Base-by-base conservation (phyloP, 306 rosid genomes). In the Trichosanthes cucumerina region DNA sequence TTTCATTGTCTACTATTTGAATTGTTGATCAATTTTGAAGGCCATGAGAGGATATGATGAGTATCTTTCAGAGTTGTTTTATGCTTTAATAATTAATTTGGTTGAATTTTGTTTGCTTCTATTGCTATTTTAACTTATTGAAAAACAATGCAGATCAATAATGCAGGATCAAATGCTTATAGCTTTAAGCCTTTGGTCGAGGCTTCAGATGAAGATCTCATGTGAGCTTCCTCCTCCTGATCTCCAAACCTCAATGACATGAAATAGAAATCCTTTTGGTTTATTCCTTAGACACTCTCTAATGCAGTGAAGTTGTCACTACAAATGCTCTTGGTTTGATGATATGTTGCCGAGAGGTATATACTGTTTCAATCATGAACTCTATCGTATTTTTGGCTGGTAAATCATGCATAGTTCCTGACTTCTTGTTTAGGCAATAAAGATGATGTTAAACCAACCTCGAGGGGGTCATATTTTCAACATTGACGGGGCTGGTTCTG, bases 121-220 rank as follows among this genome's bases (percentile, higher is more conserved):
- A 4, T 26, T 62, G 44, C 9, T 13, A 57, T 78, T 82, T 85
- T 76, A 75, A 76, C 80, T 58, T 83, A 63, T 80, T 82, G 88
- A 85, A 81, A 80, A 77, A 65, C 72, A 79, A 62, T 89, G 88
- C 91, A 94, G 98, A 94, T 92, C 78, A 94, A 94, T 83, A 94
- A 94, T 83, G 98, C 98, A 82, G 98, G 98, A 83, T 94, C 97
- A 81, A 92, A 94, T 83, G 97, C 98, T 41, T 94, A 94, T 85
- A 88, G 95, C 86, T 88, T 81, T 81, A 94, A 92, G 83, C 95
- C 96, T 79, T 88, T 94, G 79, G 91, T 91, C 12, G 98, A 92
- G 90, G 88, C 98, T 73, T 92, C 96, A 9, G 98, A 94, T 85
- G 95, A 94, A 76, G 98, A 94, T 87, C 98, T 94, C 68, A 89